Base-by-base conservation (phyloP, 495 filamentous ascomycete species). In the Trichocladium uniseriatum region DNA sequence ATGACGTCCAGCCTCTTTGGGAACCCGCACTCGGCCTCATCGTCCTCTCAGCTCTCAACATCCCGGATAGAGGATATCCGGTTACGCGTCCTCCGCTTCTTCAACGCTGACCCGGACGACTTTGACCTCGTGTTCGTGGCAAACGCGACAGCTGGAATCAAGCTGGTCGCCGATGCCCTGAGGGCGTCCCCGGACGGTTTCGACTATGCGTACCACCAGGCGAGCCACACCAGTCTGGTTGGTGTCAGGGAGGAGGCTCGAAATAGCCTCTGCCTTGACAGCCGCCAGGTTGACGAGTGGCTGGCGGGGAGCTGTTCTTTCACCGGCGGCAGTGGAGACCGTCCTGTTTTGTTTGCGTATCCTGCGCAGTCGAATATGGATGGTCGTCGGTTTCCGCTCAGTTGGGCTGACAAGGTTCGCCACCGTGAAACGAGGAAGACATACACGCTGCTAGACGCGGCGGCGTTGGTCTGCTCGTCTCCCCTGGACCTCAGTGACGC, bases 321-420 rank as follows among this genome's bases (percentile, higher is more conserved):
- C 22, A 21, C 40, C 15, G 49, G 53, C 2, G 49, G 45, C 10
- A 32, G 28, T 6, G 43, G 34, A 3, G 19, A 36, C 18, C 42
- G 59, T 11, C 58, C 70, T 1, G 63, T 62, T 2, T 66, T 97
- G 5, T 87, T 96, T 59, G 86, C 87, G 14, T 96, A 84, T 59
- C 88, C 91, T 10, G 89, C 80, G 2, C 91, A 97, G 58, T 95
- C 90, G 14, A 96, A 97, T 59, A 82, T 96, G 82, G 85, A 90
- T 51, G 91, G 91, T n/a, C 75, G 79, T 11, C 79, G 88, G 11
- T 70, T 86, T 37, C 87, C 89, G 8, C 61, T 83, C 14, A 62
- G 67, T 2, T 97, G 91, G 91, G 75, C 79, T 22, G 53, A 70
- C 28, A 58, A 69, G 28, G 50, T 87, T 15, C 76, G 82, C 27